Base-by-base conservation (phyloP, 2,329 filamentous ascomycete genomes). In the Fusarium devonianum region DNA sequence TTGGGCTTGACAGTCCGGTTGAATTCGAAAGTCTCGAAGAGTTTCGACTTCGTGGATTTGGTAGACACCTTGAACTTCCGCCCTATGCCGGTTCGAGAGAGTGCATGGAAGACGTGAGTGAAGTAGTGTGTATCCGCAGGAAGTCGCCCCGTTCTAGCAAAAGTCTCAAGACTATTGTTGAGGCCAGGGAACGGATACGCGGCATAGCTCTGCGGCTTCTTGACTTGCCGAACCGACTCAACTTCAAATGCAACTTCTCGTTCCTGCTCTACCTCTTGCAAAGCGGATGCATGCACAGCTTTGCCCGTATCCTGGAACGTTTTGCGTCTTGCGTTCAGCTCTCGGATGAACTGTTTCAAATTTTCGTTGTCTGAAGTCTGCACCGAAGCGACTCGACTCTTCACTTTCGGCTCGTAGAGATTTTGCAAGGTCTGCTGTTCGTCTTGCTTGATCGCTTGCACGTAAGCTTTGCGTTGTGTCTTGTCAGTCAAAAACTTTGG, bases 211-310 rank as follows among this genome's bases (percentile, higher is more conserved):
- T 69, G 43, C 1, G 77, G 78, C 40, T 74, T 77, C 63, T 84
- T 78, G 4, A 81, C 70, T 57, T 85, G 78, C 3, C 81, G 76
- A 1, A 84, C 77, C 6, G 74, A 71, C 54, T 86, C 82, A 0
- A 84, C 75, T 54, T 86, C 78, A 26, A 78, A 75, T 2, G 79
- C 81, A 0, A 85, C 76, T 53, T 86, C 83, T 14, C 82, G 71
- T 61, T 85, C 82, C 48, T 79, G 77, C 35, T 79, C 77, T 0
- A 79, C 84, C 49, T 88, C 84, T 51, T 87, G 76, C 1, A 87
- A 63, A 0, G 81, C 80, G 0, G 81, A 81, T 1, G 72, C 74
- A 36, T 82, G 77, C 1, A 65, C 62, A 4, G 62, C 62, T n/a
- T 49, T 49, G 4, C 62, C 62, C 1, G 51, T 65, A 37, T 65